These are phyloP conservation scores for Camptophora hylomeconis DNA, from an alignment of 2,329 filamentous ascomycete species.

Conservation along the genomic window DNA sequence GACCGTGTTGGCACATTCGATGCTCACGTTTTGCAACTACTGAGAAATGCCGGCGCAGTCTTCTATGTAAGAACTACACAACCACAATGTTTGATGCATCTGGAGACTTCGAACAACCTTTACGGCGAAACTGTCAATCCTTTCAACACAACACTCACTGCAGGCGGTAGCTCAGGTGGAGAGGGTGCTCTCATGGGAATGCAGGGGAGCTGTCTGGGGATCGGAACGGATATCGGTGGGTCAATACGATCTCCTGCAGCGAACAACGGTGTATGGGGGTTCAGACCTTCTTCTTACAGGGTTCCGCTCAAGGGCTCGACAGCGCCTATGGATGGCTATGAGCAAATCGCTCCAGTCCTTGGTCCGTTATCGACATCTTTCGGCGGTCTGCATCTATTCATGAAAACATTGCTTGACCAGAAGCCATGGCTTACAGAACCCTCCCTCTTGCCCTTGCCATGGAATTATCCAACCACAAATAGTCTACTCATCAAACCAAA, in stretches of 20 bases:
- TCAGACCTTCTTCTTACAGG: constrained; percentile 27
- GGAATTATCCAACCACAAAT: constrained; percentile 27
- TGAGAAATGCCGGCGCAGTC: constrained; percentile 21
- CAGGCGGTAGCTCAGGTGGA: constrained; percentile 43
- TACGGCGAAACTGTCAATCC: constrained; percentile 38
- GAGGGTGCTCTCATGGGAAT: constrained; percentile 43
- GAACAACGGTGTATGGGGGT: constrained; percentile 27
- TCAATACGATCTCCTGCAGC: constrained; percentile 27
- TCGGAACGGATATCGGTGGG: constrained; percentile 40
- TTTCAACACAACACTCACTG: constrained; percentile 36
- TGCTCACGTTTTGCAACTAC: constrained; percentile 18
- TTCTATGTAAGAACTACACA: constrained; percentile 21
- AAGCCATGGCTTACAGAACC: constrained; percentile 42
- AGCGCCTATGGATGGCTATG: constrained; percentile 7
- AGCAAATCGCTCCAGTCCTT: constrained; percentile 32
- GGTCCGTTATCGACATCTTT: constrained; percentile 43
- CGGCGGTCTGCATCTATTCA: constrained; percentile 33
- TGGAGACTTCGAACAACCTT: constrained; percentile 21
- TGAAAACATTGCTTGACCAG: constrained; percentile 27
- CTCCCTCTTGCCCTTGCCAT: constrained; percentile 39
- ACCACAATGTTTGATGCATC: constrained; percentile 20
- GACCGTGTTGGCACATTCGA: constrained; percentile 16
- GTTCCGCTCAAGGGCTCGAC: constrained; percentile 21
- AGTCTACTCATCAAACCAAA: constrained; percentile 5
- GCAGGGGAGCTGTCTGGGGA: constrained; percentile 39